These are phyloP conservation scores for Arachis hypogaea DNA, from an alignment of 306 rosid species.

Conservation along the genomic window DNA sequence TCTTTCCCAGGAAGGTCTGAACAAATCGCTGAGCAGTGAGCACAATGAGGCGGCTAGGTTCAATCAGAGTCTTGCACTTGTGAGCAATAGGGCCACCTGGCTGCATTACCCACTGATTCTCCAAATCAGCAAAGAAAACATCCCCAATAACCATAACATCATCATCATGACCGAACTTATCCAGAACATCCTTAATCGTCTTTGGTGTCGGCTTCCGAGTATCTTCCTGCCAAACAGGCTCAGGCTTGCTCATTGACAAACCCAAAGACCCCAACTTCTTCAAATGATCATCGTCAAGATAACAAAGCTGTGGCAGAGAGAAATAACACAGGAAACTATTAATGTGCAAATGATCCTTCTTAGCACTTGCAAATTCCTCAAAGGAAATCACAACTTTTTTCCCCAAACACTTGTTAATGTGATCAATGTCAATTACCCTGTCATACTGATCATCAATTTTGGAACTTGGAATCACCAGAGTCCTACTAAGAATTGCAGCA, in stretches of 20 bases:
- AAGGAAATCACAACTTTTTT: slow-evolving; percentile 76
- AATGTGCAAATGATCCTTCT: slow-evolving; percentile 73
- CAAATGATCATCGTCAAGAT: slow-evolving; percentile 64
- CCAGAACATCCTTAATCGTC: slow-evolving; percentile 70
- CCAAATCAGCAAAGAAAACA: slow-evolving; percentile 81
- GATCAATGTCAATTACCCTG: slow-evolving; percentile 80
- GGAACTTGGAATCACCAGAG: slow-evolving; percentile 84
- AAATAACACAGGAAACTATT: slow-evolving; percentile 80
- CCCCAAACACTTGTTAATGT: slow-evolving; percentile 79
- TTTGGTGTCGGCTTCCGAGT: slow-evolving; percentile 61
- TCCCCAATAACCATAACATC: slow-evolving; percentile 95
- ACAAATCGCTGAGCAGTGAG: slow-evolving; percentile 95
- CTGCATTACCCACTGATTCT: slow-evolving; percentile 87
- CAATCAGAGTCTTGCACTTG: slow-evolving; percentile 80
- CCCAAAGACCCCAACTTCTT: slow-evolving; percentile 74
- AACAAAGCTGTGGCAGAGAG: slow-evolving; percentile 75
- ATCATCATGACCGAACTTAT: slow-evolving; percentile 62
- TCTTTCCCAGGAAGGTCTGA: slow-evolving; percentile 92
- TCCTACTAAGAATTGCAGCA: slow-evolving; percentile 78
- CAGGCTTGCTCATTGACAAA: slow-evolving; percentile 62
- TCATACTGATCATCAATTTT: slow-evolving; percentile 71
- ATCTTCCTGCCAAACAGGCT: slow-evolving; percentile 81
- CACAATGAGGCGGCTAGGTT: slow-evolving; percentile 75
- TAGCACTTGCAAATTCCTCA: slow-evolving; percentile 67
- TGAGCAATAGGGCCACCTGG: slow-evolving; percentile 94